phyloP scores from a whole-genome alignment of 768 basidiomycete genomes.

The Trametes cingulata region DNA sequence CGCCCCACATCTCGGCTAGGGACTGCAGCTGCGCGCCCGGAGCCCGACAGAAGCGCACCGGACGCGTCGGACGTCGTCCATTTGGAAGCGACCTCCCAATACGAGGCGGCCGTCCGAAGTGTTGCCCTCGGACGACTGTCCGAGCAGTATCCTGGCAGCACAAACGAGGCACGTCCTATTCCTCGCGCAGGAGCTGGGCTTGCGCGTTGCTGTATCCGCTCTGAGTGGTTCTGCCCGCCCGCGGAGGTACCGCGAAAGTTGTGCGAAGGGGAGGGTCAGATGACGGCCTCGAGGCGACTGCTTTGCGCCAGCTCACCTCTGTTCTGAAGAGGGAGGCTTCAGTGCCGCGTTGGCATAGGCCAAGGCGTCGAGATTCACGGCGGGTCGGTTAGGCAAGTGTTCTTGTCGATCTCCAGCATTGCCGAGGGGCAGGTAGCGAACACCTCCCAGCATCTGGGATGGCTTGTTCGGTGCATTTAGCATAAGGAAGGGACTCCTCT shows the following conservation, averaged over 20 bases:
- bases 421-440: neutral
- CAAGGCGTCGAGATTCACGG: neutral
- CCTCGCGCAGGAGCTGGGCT: neutral
- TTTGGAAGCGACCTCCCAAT: neutral
- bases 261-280: too few species aligned
- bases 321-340: neutral
- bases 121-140: neutral
- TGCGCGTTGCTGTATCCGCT: neutral
- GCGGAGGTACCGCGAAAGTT: too few species aligned
- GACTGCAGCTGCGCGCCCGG: neutral
- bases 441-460: too few species aligned
- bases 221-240: too few species aligned
- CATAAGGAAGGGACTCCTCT: neutral
- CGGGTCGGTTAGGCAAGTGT: neutral
- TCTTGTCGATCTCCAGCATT: neutral
- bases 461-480: neutral
- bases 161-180: neutral
- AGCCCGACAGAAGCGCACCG: slow-evolving; percentile 14
- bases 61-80: slow-evolving; percentile 9
- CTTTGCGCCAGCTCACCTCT: neutral
- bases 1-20: neutral
- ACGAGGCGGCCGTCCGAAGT: neutral
- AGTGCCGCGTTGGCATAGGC: neutral
- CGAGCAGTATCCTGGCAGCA: neutral
- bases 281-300: neutral